Evolutionary conservation across 2,329 filamentous ascomycete species (phyloP), one percentile per base, ranked within the genome.

Genomic region (Rutstroemia sp.): DNA sequence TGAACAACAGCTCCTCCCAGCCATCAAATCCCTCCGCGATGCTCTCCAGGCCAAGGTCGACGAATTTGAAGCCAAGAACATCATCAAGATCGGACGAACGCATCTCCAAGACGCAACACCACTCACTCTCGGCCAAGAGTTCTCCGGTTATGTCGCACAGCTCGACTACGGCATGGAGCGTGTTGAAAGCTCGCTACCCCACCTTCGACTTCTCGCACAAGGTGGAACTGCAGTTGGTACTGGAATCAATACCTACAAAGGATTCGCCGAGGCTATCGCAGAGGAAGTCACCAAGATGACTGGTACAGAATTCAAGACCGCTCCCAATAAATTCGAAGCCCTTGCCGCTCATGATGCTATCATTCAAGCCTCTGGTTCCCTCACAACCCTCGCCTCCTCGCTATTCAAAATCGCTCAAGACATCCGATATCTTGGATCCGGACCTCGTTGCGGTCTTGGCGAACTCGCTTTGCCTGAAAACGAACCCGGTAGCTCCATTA

Each of bases 331-430:
- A 79, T 99, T 99, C 70, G 94, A 97, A 78, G 87, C 94, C 3
- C 84, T 99, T 44, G 94, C 94, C 58, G 90, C 94, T 51, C 94
- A 99, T 75, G 94, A 99, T 70, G 90, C 92, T 62, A 84, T 97
- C 65, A 91, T 97, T 58, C 92, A 97, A 77, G 92, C 92, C 51
- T 90, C 89, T 64, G 94, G 94, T 60, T 86, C 88, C 63, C 83
- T 99, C 69, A 97, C 97, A 80, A 96, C 92, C 27, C 82, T 97
- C 58, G 92, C 94, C 48, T 78, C 80, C 59, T 96, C 92, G 53
- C 86, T 99, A 54, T 95, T 89, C 83, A 97, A 99, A 82, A 96
- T 99, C 68, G 94, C 92, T 10, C 92, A 99, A 77, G 94, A 97
- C 72, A 90, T 99, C 71, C 88, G 94, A 69, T 97, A 96, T 78